Conservation (phyloP, 805 yeast species). For the Millerago galiae region DNA sequence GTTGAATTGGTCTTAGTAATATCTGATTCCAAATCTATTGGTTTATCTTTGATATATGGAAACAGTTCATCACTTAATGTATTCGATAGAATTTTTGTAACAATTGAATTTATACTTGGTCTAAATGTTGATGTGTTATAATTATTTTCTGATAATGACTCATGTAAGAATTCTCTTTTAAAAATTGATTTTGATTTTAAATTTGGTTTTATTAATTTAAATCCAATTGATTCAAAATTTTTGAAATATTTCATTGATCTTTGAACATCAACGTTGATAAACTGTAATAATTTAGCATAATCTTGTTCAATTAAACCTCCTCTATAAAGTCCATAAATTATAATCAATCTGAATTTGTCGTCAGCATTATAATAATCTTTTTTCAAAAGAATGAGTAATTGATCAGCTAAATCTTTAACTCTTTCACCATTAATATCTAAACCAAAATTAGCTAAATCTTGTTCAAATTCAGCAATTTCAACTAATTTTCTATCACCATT, state of each 20-base stretch:
- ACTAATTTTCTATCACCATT: constrained; percentile 56
- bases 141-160: constrained; percentile 32
- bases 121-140: constrained; percentile 66
- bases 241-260: constrained; percentile 47
- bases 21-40: constrained; percentile 39
- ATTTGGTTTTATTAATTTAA: constrained; percentile 41
- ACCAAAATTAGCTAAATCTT: constrained; percentile 70
- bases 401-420: constrained; percentile 53
- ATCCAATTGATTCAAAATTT: constrained; percentile 55
- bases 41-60: constrained; percentile 74
- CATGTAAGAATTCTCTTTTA: constrained; percentile 49
- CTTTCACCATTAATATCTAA: constrained; percentile 60
- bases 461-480: constrained; percentile 80
- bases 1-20: constrained; percentile 26
- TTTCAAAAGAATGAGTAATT: constrained; percentile 48
- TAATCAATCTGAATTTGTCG: constrained; percentile 70
- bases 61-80: constrained; percentile 53
- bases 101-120: constrained; percentile 59
- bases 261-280: constrained; percentile 37
- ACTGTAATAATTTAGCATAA: constrained; percentile 59
- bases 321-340: constrained; percentile 71
- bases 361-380: constrained; percentile 42
- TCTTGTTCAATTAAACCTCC: constrained; percentile 78
- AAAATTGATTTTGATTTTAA: constrained; percentile 35
- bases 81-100: constrained; percentile 45